Conservation (phyloP, 2,329 filamentous ascomycete genomes). For the Sporothrix brasiliensis region DNA sequence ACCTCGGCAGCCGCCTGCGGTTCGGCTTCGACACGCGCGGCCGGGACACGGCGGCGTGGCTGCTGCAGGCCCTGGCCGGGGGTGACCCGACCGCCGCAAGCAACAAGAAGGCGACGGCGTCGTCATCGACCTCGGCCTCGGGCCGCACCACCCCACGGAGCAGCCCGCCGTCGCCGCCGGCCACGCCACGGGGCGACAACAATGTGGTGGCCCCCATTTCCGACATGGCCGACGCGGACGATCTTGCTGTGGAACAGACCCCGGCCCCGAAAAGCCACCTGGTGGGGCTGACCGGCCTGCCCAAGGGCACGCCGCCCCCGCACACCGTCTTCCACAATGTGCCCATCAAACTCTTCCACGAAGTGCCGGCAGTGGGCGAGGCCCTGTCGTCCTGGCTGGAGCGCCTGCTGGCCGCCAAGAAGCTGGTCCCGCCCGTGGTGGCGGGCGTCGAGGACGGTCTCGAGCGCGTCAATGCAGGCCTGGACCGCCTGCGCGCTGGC, state of each 20-base stretch:
- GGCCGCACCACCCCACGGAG: conserved; percentile 35
- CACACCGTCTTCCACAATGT: conserved; percentile 64
- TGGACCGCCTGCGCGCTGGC: conserved; percentile 67
- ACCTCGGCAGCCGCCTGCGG: conserved; percentile 57
- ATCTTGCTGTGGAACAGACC: conserved; percentile 46
- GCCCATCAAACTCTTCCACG: conserved; percentile 76
- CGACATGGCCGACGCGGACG: neutral
- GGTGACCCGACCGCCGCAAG: neutral
- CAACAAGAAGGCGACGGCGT: neutral
- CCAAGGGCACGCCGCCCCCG: conserved; percentile 54
- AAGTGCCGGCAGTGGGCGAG: conserved; percentile 64
- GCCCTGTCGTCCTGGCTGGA: conserved; percentile 69
- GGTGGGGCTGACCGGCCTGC: conserved; percentile 68
- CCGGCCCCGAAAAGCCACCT: conserved; percentile 57
- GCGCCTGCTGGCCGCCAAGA: conserved; percentile 57
- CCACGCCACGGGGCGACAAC: neutral
- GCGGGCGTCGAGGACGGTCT: conserved; percentile 66
- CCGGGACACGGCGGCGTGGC: conserved; percentile 61
- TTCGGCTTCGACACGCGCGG: conserved; percentile 72
- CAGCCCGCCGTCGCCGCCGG: conserved; percentile 4
- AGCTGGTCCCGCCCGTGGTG: conserved; percentile 65
- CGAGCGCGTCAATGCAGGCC: conserved; percentile 65
- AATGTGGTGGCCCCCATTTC: neutral
- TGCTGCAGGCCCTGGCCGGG: conserved; percentile 56
- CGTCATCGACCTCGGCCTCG: conserved; percentile 26